These are phyloP conservation scores for Podila epigama DNA, from an alignment of 192 early-diverging fungal species.

Conservation along the genomic window DNA sequence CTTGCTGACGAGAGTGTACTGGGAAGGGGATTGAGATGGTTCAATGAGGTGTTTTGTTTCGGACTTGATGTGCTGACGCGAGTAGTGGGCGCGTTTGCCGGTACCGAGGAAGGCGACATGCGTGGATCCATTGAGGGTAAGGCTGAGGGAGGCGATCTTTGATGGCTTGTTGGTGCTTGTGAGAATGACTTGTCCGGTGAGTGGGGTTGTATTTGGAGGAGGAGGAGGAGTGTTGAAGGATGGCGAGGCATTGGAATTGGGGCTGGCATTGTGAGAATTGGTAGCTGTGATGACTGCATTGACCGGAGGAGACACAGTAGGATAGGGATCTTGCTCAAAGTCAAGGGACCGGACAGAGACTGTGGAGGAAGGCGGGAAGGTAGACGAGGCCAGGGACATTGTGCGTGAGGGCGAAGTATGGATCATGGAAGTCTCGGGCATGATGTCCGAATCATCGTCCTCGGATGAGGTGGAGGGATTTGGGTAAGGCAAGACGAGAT, in stretches of 20 bases:
- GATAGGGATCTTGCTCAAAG: conserved; percentile 2
- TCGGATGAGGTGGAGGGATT: background rate
- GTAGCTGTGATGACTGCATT: no score
- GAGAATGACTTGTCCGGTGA: conserved; percentile 23
- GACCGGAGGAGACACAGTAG: background rate
- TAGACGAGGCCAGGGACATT: conserved; percentile 34
- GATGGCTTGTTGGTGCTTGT: conserved; percentile 30
- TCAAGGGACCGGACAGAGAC: conserved; percentile 37
- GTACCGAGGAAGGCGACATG: conserved; percentile 45
- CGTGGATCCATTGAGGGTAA: conserved; percentile 34
- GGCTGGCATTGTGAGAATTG: no score
- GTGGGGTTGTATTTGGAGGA: background rate
- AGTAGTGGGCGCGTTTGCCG: conserved; percentile 42
- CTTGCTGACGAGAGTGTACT: conserved; percentile 21
- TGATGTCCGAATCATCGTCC: no score
- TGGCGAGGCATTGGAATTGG: no score
- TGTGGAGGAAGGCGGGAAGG: conserved; percentile 24
- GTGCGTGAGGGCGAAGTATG: conserved; percentile 38
- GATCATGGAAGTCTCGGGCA: conserved; percentile 18
- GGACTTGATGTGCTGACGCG: conserved; percentile 35
- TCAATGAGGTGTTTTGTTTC: conserved; percentile 38
- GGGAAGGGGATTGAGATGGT: conserved; percentile 15
- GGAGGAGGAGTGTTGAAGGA: background rate
- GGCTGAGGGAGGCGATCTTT: conserved; percentile 25
- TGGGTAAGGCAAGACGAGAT: conserved; percentile 25